Percentiles rank a stretch among this genome's conserved stretches.
phyloP scores from a whole-genome alignment of 345 rosid genomes.

The Bretschneidera sinensis region DNA sequence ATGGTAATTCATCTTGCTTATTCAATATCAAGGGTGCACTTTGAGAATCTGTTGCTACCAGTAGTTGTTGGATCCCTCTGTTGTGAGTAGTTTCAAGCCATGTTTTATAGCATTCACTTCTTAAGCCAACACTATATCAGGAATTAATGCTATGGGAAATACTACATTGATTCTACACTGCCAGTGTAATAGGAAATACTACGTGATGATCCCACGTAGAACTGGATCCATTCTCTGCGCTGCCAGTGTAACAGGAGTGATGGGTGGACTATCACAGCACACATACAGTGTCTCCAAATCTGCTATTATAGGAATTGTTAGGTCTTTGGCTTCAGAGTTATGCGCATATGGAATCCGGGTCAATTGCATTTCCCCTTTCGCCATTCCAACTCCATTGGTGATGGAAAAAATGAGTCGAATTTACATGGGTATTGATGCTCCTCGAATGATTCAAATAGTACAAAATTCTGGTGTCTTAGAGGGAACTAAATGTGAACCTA shows the following conservation, averaged over 20 bases:
- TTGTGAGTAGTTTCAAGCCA: too few species aligned
- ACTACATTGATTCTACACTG: too few species aligned
- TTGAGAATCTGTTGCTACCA: too few species aligned
- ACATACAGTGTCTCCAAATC: slow-evolving; percentile 62
- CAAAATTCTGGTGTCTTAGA: slow-evolving; percentile 37
- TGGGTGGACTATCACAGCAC: slow-evolving; percentile 76
- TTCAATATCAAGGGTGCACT: too few species aligned
- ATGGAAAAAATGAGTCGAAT: slow-evolving; percentile 48
- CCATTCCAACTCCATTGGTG: slow-evolving; percentile 59
- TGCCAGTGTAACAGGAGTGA: slow-evolving; percentile 61
- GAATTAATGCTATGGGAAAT: too few species aligned
- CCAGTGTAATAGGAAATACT: too few species aligned
- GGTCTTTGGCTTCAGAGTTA: slow-evolving; percentile 63
- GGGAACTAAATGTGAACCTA: slow-evolving; percentile 60
- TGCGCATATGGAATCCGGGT: slow-evolving; percentile 59
- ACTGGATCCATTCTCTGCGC: slow-evolving; percentile 73
- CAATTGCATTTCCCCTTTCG: slow-evolving; percentile 80
- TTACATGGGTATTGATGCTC: slow-evolving; percentile 36
- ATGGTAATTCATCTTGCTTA: too few species aligned
- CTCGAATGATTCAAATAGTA: slow-evolving; percentile 32
- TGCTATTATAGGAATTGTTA: slow-evolving; percentile 52
- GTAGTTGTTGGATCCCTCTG: too few species aligned
- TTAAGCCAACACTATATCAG: too few species aligned
- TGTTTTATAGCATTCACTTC: too few species aligned
- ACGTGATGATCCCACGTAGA: slow-evolving; percentile 68